Conservation (phyloP, 2,329 filamentous ascomycete species). For the Zelopaecilomyces penicillatus region DNA sequence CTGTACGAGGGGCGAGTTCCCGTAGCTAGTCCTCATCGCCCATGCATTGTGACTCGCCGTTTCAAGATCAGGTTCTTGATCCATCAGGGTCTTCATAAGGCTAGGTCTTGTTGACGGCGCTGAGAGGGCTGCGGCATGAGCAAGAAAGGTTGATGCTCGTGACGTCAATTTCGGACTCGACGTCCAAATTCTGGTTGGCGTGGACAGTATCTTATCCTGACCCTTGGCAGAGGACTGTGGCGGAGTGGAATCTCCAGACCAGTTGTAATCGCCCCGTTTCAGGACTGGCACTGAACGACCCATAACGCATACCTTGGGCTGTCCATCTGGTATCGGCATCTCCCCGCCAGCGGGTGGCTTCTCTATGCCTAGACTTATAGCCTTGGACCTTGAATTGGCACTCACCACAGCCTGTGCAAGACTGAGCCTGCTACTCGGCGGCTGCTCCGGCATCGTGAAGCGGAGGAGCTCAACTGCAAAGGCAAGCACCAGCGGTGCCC, state of each 20-base stretch:
- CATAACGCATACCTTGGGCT: conserved; percentile 65
- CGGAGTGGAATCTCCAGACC: conserved; percentile 14
- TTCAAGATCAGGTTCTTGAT: conserved; percentile 39
- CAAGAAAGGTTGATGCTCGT: conserved; percentile 50
- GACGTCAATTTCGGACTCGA: conserved; percentile 42
- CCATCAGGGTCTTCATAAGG: conserved; percentile 40
- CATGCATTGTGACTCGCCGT: conserved; percentile 52
- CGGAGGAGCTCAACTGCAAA: conserved; percentile 68
- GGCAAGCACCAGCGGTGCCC: conserved; percentile 73
- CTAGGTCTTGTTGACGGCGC: conserved; percentile 33
- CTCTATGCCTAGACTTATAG: conserved; percentile 64
- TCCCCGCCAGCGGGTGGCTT: conserved; percentile 56
- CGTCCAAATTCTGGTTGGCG: conserved; percentile 33
- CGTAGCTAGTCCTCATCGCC: conserved; percentile 31
- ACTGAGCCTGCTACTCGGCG: conserved; percentile 73
- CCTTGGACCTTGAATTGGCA: conserved; percentile 70
- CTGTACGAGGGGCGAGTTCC: conserved; percentile 31
- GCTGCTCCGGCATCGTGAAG: conserved; percentile 79
- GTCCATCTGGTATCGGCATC: conserved; percentile 65
- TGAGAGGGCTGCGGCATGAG: conserved; percentile 34
- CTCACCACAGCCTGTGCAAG: conserved; percentile 78
- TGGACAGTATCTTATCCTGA: background rate
- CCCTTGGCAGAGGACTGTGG: background rate
- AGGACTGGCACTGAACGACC: conserved; percentile 66
- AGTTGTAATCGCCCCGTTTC: conserved; percentile 65